Evolutionary conservation across 176 grass and related monocot genomes (phyloP), one percentile per base, ranked within the genome.

Genomic region (Olyra latifolia): DNA sequence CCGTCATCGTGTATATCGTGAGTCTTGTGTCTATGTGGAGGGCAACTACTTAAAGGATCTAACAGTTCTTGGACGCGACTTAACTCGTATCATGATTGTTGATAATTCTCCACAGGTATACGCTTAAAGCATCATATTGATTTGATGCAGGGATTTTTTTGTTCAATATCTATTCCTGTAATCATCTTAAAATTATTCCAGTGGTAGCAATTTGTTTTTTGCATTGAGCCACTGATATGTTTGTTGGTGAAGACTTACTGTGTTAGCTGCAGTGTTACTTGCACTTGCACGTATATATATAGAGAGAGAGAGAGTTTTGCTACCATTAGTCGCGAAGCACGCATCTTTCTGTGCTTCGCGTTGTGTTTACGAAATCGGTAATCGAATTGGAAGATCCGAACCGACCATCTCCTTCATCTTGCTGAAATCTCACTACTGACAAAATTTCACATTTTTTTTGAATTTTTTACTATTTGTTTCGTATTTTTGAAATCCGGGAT

Each of bases 1-100:
- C 49, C 91, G 96, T 7, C 96, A 99, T 80, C 91, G 92, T 67
- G 90, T 95, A 66, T 99, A 95, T 48, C 91, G 96, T 0, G 96
- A 99, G 66, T 93, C 92, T 22, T 99, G 96, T 47, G 88, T 99
- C 45, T 95, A 86, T 71, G 96, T 99, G 47, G 96, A 99, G 85
- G 96, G 96, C n/a, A 99, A 95, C 79, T 99, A 95, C 62, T 89
- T 99, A 46, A 99, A 95, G 79, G 96, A 99, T 91, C 71, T 99
- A 66, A 69, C 90, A 5, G 86, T 99, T 64, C 93, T 99, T 82
- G 96, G 96, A 2, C 81, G 96, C 53, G 93, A 99, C 80, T 85
- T 99, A 59, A 74, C 93, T 45, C 92, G 65, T 41, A 90, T 95
- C 66, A 83, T 99, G 80, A 99, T 99, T 41, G 76, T 99, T 72